Base-by-base conservation (phyloP, 352 stramenopile genomes). In the Phytophthora pisi region DNA sequence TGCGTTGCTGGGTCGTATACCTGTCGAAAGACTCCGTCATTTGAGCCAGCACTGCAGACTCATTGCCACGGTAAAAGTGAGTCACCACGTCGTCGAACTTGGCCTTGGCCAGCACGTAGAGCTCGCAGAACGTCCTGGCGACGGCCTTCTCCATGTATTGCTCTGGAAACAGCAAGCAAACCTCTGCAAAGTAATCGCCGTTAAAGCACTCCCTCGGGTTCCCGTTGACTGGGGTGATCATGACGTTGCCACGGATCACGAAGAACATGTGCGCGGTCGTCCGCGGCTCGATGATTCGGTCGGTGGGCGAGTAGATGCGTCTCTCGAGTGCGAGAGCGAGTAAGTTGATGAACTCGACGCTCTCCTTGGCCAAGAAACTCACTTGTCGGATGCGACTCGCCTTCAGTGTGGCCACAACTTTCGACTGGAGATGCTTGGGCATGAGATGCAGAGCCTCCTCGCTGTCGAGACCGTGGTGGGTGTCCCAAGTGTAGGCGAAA, bases 81-180 rank as follows among this genome's bases (percentile, higher is more conserved):
- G 28, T 51, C 16, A 90, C 55, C 0, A 78, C 77, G 10, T 71
- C 67, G 36, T 92, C 78, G 38, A 92, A 88, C 1, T 75, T 70
- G 0, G 67, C 57, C 42, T 88, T 89, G 11, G 86, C 69, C 8
- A 92, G 69, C 36, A 88, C 80, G 51, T 90, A 90, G 9, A 92
- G 70, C 57, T 92, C 84, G 23, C 82, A 92, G 62, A 92, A 92
- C 0, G 80, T 89, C 64, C 88, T 89, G 0, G 84, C 84, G 0
- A 83, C 59, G 0, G 84, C 82, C 47, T 84, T 88, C 51, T 90
- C 81, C 60, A 87, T 75, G 47, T 79, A 87, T 28, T 59, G 66
- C 23, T 87, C 79, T 0, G 81, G 74, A 3, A 53, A 43, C 3
- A 90, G 62, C 16, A 88, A 54, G 34, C 79, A 88, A 46, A 64